Conservation (phyloP, 106 monocot genomes). For the Phalaenopsis equestris region DNA sequence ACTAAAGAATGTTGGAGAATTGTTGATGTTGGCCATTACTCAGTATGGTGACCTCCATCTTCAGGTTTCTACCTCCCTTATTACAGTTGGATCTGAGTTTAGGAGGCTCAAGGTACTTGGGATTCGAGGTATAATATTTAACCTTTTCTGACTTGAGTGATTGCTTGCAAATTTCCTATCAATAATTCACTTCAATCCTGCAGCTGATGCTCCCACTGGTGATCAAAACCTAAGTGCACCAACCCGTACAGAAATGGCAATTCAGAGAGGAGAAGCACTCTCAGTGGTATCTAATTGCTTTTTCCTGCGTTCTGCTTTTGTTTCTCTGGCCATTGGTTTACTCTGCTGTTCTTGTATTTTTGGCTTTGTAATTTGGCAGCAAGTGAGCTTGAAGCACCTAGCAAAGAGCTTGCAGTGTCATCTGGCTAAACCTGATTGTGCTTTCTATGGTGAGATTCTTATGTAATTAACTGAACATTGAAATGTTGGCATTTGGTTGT, state of each 20-base stretch:
- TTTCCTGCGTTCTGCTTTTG: too few relatives aligned
- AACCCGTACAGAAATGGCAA: constrained; percentile 74
- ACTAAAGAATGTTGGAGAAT: constrained; percentile 80
- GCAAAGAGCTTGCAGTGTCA: constrained; percentile 90
- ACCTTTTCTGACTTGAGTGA: not conserved
- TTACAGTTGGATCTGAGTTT: constrained; percentile 75
- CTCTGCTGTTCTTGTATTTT: not conserved
- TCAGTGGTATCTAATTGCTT: not conserved
- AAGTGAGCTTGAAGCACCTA: constrained; percentile 93
- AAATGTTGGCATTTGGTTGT: not conserved
- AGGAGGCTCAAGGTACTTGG: constrained; percentile 74
- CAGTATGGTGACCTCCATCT: constrained; percentile 94
- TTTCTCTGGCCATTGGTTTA: not conserved
- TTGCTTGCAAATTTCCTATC: not conserved
- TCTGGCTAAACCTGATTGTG: constrained; percentile 28
- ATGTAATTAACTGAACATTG: not conserved
- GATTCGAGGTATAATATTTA: constrained; percentile 5
- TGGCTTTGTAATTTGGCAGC: constrained; percentile 32
- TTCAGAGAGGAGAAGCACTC: constrained; percentile 41
- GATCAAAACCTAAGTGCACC: constrained; percentile 53
- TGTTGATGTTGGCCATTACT: constrained; percentile 65
- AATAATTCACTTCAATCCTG: not conserved
- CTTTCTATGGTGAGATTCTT: constrained; percentile 37
- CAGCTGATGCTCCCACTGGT: constrained; percentile 56
- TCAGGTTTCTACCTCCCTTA: constrained; percentile 76